Base-by-base conservation (phyloP, 2,329 filamentous ascomycete species). In the Pezicula radicicola region DNA sequence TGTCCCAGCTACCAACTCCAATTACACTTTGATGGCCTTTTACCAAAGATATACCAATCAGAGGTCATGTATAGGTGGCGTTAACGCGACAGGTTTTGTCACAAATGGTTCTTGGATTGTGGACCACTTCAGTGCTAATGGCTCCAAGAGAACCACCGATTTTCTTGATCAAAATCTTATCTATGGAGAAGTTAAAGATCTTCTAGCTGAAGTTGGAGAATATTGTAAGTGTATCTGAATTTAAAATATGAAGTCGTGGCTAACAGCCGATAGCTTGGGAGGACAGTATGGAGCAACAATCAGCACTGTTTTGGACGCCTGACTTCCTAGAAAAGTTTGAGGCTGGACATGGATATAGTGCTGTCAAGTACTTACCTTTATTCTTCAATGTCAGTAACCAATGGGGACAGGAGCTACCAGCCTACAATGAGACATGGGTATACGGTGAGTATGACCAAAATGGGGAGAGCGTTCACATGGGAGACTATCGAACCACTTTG, bases 261-360 rank as follows among this genome's bases (percentile, higher is more conserved):
- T 42, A 18, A 45, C 15, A 48, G 15, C 16, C 19, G n/a, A 3
- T 50, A 42, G 58, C 54, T 3, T 68, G 64, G 66, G 66, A 68
- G 48, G 67, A 69, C 41, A 67, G 65, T 47, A 48, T 65, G 9
- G 72, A 74, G 46, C 62, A 68, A 10, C 39, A 49, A 4, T 60
- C 64, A 0, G 64, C 63, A 33, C 55, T 67, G 0, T 71, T 60
- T n/a, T 75, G 72, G 73, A 72, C 71, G 0, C 63, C 60, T 1
- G 51, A 48, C 0, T 59, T 74, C 0, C 59, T 63, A 0, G 25
- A 52, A 2, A 46, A 52, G 1, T 75, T 75, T 48, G 19, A 66
- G 13, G 36, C 50, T 6, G 54, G 60, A 1, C 60, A 63, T n/a
- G 67, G 68, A 1, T 75, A 75, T 33, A 50, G 48, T 3, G 44